Conservation (phyloP, 345 rosid genomes). For the Diplotaxis tenuifolia region DNA sequence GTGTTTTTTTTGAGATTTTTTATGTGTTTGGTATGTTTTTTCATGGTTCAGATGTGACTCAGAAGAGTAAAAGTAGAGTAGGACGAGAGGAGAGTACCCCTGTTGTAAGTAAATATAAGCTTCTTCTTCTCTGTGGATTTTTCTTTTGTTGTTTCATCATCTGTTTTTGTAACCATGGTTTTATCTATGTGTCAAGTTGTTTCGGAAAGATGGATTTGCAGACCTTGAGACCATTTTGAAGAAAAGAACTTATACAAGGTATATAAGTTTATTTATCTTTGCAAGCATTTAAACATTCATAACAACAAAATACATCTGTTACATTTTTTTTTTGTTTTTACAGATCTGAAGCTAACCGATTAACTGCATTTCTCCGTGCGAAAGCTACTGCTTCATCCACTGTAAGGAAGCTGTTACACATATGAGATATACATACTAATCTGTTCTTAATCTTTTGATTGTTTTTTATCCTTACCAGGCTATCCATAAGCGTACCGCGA, state of each 20-base stretch:
- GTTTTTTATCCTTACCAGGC: no score
- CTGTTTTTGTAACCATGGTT: neutral
- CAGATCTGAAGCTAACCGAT: no score
- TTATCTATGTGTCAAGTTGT: slow-evolving; percentile 28
- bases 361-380: no score
- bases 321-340: no score
- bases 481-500: no score
- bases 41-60: slow-evolving; percentile 31
- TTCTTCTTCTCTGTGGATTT: neutral
- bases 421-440: no score
- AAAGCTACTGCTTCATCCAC: no score
- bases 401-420: no score
- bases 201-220: slow-evolving; percentile 38
- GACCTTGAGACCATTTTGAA: slow-evolving; percentile 44
- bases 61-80: slow-evolving; percentile 25
- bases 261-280: no score
- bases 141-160: neutral
- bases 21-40: slow-evolving; percentile 2
- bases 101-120: slow-evolving; percentile 25
- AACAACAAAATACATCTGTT: no score
- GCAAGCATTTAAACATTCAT: no score
- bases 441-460: no score
- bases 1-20: neutral
- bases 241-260: slow-evolving; percentile 81
- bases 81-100: slow-evolving; percentile 4